phyloP scores from a whole-genome alignment of 2,329 filamentous ascomycete genomes.

The Colletotrichum truncatum region DNA sequence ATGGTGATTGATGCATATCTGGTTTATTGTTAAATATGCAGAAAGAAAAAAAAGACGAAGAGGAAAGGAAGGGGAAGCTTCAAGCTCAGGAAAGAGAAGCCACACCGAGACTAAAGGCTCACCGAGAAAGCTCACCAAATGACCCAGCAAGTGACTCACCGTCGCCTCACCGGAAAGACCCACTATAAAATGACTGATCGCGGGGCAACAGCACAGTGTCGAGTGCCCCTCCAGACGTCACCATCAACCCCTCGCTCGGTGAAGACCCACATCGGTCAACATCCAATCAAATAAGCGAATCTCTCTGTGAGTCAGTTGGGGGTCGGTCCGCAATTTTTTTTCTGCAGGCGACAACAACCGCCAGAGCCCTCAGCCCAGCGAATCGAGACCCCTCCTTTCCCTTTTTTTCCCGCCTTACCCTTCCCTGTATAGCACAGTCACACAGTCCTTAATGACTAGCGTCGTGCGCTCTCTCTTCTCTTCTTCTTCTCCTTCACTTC shows the following conservation, averaged over 20 bases:
- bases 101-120: background rate
- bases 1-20: too few species aligned
- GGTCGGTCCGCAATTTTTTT: constrained; percentile 25
- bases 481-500: constrained; percentile 24
- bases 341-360: constrained; percentile 11
- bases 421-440: constrained; percentile 1
- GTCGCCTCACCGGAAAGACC: background rate
- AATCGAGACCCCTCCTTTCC: constrained; percentile 19
- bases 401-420: constrained; percentile 1
- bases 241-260: constrained; percentile 17
- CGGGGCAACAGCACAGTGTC: background rate
- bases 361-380: constrained; percentile 8
- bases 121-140: too few species aligned
- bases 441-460: constrained; percentile 28
- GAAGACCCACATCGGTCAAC: background rate
- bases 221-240: background rate
- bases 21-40: too few species aligned
- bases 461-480: constrained; percentile 22
- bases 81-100: too few species aligned
- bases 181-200: background rate
- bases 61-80: too few species aligned
- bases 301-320: constrained; percentile 16
- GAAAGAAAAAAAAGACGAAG: too few species aligned
- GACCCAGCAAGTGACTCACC: too few species aligned
- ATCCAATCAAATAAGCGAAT: background rate